Evolutionary conservation across 148 eudicot genomes (phyloP), one percentile per base, ranked within the genome.

Genomic region (Rhododendron molle): DNA sequence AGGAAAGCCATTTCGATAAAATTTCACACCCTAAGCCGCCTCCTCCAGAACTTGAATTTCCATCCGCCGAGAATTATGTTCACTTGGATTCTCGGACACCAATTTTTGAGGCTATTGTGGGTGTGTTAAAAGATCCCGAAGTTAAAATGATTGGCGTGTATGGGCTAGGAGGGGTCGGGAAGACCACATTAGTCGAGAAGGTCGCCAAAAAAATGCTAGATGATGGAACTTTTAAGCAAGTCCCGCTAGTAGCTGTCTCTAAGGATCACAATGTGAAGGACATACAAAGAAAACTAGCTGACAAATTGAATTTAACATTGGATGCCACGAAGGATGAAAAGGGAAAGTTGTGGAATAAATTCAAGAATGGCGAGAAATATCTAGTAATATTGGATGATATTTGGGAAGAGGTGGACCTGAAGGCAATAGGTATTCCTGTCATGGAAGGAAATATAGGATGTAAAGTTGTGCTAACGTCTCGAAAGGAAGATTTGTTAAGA

Each of bases 311-410:
- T 15, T 12, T 81, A 0, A 0, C 34, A 1, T 18, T 65, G 0
- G 7, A 7, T 1, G 18, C 26, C 23, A 54, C 20, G 0, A 30
- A 11, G 2, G 60, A 13, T 60, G 81, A 38, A 54, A 49, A 7
- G 1, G 78, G 71, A 16, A 86, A 69, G 15, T 44, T 86, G 26
- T 21, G 49, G 30, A 28, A 38, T 3, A 86, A 84, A 54, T 56
- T 86, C 20, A 36, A 14, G 1, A 81, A 74, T 12, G 83, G 69
- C 14, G 76, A 30, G 10, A 73, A 54, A 13, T 23, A 21, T 52
- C 84, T 86, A 1, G 79, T 86, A 12, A 81, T 86, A 16, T 26
- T 86, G 7, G 87, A 85, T 77, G 89, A 88, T 13, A 49, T 82
- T 46, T 46, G 49, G 49, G 49, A 46, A 9, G 0, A 46, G 2